Evolutionary conservation across 148 eudicot species (phyloP), one percentile per base, ranked within the genome.

Genomic region (Spergularia bocconei): DNA sequence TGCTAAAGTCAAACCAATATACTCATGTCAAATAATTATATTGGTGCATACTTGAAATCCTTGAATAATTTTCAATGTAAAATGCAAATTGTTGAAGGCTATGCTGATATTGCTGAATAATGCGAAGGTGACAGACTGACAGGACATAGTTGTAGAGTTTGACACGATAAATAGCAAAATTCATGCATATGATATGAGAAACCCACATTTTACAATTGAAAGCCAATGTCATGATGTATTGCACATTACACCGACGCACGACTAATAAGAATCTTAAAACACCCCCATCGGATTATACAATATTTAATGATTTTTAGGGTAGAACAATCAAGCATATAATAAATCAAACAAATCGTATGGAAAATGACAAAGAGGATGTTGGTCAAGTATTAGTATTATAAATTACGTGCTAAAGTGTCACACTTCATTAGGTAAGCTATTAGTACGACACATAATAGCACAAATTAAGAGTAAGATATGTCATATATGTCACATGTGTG

Each of bases 321-420:
- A 0, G 0, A 6, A 9, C 6, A 44, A 44, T 44, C 10, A 44
- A 44, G 48, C 10, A 44, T 44, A 44, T 29, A 29, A 29, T 29
- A 29, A 64, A 65, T 8, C 52, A 36, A 39, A 41, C 69, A 65
- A 10, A 17, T 50, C 39, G 52, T 65, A 6, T 65, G 21, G 68
- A 65, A 65, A 65, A 41, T 41, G 69, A 65, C 69, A 65, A 65
- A 63, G 48, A 44, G 10, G 44, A 63, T 11, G 69, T 16, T 21
- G 52, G 69, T 20, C 52, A 39, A 41, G 41, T n/a, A n/a, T n/a
- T 39, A 65, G 9, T 65, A 17, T 59, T 15, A 38, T 64, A 36
- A 36, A 29, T 29, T 29, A 29, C 36, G 36, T 29, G 36, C 36
- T 29, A 29, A 29, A 29, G 36, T 29, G 36, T 29, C 36, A 29